These are phyloP conservation scores for Pyrus bretschneideri DNA, from an alignment of 306 rosid genomes.

Conservation along the genomic window DNA sequence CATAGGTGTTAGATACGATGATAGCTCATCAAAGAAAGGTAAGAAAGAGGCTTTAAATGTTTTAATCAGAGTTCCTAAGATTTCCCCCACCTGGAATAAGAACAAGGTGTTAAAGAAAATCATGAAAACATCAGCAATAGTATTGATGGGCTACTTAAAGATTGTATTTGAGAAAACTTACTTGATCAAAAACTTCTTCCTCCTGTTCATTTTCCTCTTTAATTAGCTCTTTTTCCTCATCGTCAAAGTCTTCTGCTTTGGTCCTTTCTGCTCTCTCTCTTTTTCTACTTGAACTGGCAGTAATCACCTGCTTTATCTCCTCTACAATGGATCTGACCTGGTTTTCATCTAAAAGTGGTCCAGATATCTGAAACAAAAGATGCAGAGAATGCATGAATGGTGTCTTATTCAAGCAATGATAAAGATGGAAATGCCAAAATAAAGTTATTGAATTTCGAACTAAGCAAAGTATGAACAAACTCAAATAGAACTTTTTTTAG, in stretches of 20 bases:
- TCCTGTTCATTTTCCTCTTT: conserved; percentile 98
- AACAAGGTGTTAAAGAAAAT: background rate
- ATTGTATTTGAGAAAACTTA: conserved; percentile 18
- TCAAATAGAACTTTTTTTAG: background rate
- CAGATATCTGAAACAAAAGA: conserved; percentile 48
- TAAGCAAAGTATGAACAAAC: background rate
- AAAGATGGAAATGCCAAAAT: background rate
- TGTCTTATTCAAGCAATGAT: background rate
- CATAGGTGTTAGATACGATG: conserved; percentile 91
- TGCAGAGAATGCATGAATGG: background rate
- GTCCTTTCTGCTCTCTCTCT: conserved; percentile 77
- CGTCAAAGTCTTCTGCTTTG: conserved; percentile 92
- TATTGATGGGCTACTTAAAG: background rate
- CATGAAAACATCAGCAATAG: background rate
- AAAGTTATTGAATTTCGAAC: no score
- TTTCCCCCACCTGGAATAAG: conserved; percentile 74
- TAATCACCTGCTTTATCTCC: conserved; percentile 81
- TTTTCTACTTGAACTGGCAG: conserved; percentile 85
- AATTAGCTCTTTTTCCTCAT: conserved; percentile 82
- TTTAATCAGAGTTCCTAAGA: conserved; percentile 91
- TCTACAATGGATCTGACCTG: conserved; percentile 80
- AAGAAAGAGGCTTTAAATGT: conserved; percentile 92
- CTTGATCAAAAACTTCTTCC: conserved; percentile 98
- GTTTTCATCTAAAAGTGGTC: conserved; percentile 74
- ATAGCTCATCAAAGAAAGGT: conserved; percentile 85